phyloP scores from a whole-genome alignment of 139 green algal genomes.

The Chlorella vulgaris region DNA sequence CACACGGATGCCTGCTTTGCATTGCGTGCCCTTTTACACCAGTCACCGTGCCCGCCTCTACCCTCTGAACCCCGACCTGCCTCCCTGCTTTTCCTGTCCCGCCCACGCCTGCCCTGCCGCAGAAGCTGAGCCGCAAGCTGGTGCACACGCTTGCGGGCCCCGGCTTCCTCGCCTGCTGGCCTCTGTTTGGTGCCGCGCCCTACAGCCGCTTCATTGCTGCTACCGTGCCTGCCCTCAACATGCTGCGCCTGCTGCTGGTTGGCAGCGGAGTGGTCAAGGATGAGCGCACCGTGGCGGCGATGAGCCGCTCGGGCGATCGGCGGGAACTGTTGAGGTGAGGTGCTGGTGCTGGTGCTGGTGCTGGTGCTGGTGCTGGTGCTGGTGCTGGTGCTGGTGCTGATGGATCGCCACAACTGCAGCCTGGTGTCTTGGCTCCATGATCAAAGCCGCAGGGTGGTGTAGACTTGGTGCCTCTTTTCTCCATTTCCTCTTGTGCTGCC shows the following conservation, averaged over 20 bases:
- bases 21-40: too few species aligned
- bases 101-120: conserved; percentile 1
- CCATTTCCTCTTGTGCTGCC: too few species aligned
- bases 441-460: too few species aligned
- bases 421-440: too few species aligned
- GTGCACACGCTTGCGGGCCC: conserved; percentile 91
- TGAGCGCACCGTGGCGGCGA: conserved; percentile 69
- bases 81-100: not conserved
- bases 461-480: too few species aligned
- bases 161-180: conserved; percentile 86
- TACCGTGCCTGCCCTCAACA: conserved; percentile 74
- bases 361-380: too few species aligned
- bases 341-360: too few species aligned
- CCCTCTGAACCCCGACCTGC: too few species aligned
- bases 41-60: too few species aligned
- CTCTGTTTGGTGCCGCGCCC: conserved; percentile 78
- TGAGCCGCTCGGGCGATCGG: conserved; percentile 64
- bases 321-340: conserved; percentile 38
- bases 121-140: conserved; percentile 93
- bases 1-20: too few species aligned
- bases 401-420: too few species aligned
- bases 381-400: too few species aligned
- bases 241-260: conserved; percentile 31
- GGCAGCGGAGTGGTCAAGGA: conserved; percentile 66
- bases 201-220: conserved; percentile 64